Percentiles rank a stretch among this genome's conserved stretches.
Evolutionary conservation across 2,329 filamentous ascomycete species (phyloP).

Genomic region (Daldinia sp.): DNA sequence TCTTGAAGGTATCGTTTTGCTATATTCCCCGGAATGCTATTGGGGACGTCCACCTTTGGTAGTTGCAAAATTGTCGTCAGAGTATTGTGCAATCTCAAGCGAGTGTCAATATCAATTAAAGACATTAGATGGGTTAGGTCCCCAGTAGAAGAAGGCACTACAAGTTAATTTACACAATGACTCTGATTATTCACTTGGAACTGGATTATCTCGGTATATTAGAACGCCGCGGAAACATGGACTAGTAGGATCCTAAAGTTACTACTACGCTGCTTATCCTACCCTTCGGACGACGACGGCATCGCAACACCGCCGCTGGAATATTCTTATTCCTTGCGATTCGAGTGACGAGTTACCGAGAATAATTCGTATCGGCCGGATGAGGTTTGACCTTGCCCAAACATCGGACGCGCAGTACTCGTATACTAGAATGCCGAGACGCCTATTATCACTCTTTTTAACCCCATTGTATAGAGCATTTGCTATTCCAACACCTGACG

Average conservation of each 20-base stretch:
- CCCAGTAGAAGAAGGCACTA: no score
- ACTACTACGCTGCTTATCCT: neutral
- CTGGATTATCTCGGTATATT: no score
- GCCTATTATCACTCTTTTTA: conserved; percentile 8
- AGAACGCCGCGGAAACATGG: neutral
- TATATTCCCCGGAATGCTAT: no score
- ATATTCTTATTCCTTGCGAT: neutral
- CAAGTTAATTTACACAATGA: no score
- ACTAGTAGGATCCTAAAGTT: neutral
- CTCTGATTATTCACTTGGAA: no score
- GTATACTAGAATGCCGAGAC: conserved; percentile 4
- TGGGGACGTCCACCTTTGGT: no score
- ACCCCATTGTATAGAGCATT: conserved; percentile 12
- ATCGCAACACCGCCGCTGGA: neutral
- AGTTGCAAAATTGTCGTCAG: no score
- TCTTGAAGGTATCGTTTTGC: no score
- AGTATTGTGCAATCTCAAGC: no score
- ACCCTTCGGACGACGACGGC: neutral
- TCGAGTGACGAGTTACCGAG: neutral
- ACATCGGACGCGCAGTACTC: neutral
- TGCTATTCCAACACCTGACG: conserved; percentile 25
- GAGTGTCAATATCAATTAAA: no score
- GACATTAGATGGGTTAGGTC: no score
- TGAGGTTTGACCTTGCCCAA: neutral
- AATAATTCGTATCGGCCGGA: conserved; percentile 2